A percentile compares a stretch with the other conserved stretches of the same genome.
phyloP scores from a whole-genome alignment of 352 stramenopile genomes.

The Elongisporangium undulatum region DNA sequence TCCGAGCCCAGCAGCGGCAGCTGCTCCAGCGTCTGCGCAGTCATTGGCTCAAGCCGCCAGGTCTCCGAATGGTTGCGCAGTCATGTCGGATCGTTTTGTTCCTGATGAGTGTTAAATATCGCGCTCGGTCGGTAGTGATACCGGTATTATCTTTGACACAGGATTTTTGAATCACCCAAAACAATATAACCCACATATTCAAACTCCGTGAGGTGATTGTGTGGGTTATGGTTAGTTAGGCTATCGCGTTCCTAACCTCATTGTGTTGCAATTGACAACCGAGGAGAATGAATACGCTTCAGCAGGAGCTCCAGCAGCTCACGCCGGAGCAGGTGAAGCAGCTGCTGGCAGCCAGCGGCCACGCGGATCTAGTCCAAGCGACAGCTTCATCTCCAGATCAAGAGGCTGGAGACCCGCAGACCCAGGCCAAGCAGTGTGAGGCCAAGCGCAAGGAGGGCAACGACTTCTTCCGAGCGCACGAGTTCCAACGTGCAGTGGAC shows the following conservation, averaged over 20 bases:
- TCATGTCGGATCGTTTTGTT: neutral
- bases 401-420: neutral
- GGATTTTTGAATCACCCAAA: neutral
- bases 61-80: neutral
- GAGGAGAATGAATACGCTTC: slow-evolving; percentile 23
- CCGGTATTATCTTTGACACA: neutral
- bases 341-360: slow-evolving; percentile 22
- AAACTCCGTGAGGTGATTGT: neutral
- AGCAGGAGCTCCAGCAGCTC: slow-evolving; percentile 21
- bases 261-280: neutral
- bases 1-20: neutral
- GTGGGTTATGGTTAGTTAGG: neutral
- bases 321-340: slow-evolving; percentile 21
- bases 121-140: neutral
- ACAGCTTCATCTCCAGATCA: neutral
- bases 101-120: neutral
- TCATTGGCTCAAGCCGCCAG: neutral
- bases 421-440: slow-evolving; percentile 2
- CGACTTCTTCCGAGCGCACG: slow-evolving; percentile 33
- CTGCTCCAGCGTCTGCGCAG: neutral
- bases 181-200: neutral
- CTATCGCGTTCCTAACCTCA: neutral
- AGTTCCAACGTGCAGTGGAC: slow-evolving; percentile 26
- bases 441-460: slow-evolving; percentile 36
- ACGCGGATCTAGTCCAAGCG: slow-evolving; percentile 22